Evolutionary conservation across 257 asterid species (phyloP), one percentile per base, ranked within the genome.

Genomic region (Dorcoceras hygrometricum): DNA sequence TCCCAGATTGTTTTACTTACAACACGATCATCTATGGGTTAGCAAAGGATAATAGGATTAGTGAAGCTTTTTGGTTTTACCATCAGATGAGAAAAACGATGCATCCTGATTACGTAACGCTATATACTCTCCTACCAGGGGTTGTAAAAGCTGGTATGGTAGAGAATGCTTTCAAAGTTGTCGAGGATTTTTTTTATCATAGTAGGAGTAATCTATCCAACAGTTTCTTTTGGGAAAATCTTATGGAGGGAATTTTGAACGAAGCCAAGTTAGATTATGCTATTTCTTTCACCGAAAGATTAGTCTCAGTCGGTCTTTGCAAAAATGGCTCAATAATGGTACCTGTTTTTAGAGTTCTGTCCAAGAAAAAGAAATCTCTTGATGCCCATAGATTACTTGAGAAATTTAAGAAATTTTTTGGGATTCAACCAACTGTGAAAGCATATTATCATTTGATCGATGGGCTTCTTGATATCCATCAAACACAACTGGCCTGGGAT

Each of bases 41-140:
- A 59, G 86, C 82, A 25, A 89, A 82, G 86, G 89, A 83, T 31
- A 73, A 77, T 20, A 89, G 97, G 83, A 74, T 82, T 63, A 69
- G 32, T 24, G 94, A 89, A 78, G 97, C 98, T 36, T 87, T 88
- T 72, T 89, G 96, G 96, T 79, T 87, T 36, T 93, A 83, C 76
- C 85, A 86, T 82, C 96, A 93, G 86, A 93, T 89, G 98, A 86
- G 81, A 70, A 93, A 93, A 69, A 76, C 61, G 26, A 34, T 86
- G 9, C 76, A 76, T 73, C 91, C 97, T 3, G 98, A 93, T 73
- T 66, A 69, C 68, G 84, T 89, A 16, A 89, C 97, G 31, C 65
- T 93, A 66, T 83, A 73, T 70, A 85, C 86, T 67, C 89, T 90
- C 50, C 76, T 89, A 67, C 97, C 98, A 20, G 84, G 88, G 34